phyloP scores from a whole-genome alignment of 1,284 basidiomycete genomes.

The Cryptococcus hybrid region DNA sequence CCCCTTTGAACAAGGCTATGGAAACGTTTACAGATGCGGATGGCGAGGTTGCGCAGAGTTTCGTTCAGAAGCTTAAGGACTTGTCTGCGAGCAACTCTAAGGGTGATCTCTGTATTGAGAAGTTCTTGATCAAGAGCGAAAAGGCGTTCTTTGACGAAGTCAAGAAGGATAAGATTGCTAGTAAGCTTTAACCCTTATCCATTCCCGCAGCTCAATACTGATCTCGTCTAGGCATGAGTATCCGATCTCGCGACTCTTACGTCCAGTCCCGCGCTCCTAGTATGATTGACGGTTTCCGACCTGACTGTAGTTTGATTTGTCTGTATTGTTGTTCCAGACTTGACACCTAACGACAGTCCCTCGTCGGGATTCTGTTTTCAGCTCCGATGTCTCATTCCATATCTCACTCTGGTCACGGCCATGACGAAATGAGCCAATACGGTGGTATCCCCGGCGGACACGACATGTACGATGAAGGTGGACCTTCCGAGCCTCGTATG shows the following conservation, averaged over 20 bases:
- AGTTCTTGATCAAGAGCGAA: slow-evolving; percentile 83
- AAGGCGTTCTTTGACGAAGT: slow-evolving; percentile 88
- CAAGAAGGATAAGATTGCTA: slow-evolving; percentile 72
- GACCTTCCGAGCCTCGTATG: slow-evolving; percentile 62
- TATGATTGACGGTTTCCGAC: slow-evolving; percentile 66
- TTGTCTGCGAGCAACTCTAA: slow-evolving; percentile 84
- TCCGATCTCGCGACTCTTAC: slow-evolving; percentile 68
- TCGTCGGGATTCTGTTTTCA: slow-evolving; percentile 18
- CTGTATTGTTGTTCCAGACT: not conserved
- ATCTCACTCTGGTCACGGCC: slow-evolving; percentile 48
- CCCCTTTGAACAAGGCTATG: slow-evolving; percentile 87
- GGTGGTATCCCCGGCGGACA: slow-evolving; percentile 38
- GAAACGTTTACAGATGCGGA: slow-evolving; percentile 90
- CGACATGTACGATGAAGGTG: slow-evolving; percentile 54
- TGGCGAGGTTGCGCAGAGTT: slow-evolving; percentile 82
- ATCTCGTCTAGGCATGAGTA: slow-evolving; percentile 35
- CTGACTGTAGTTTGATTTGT: slow-evolving; percentile 60
- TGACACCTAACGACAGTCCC: slow-evolving; percentile 18
- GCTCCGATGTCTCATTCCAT: slow-evolving; percentile 54
- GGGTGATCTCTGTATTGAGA: slow-evolving; percentile 85
- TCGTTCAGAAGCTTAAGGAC: slow-evolving; percentile 76
- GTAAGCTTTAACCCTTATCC: slow-evolving; percentile 15
- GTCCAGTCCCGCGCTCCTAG: slow-evolving; percentile 54
- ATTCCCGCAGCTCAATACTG: not conserved
- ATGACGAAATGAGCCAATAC: slow-evolving; percentile 18